Evolutionary conservation across 306 rosid species (phyloP).

Genomic region (Aeschynomene evenia): DNA sequence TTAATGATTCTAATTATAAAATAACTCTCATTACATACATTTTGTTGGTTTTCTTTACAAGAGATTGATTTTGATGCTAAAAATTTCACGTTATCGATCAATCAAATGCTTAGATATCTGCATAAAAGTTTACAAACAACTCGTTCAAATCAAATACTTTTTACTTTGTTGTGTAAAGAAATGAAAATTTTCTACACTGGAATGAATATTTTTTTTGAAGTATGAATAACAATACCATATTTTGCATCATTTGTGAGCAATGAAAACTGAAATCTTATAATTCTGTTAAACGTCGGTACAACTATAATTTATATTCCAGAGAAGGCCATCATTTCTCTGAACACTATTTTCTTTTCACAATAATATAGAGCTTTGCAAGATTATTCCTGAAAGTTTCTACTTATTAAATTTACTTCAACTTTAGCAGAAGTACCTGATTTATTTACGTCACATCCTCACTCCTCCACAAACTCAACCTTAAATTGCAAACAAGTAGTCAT

Average conservation of each 20-base stretch:
- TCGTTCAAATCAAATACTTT: too few species aligned
- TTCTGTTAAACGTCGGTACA: neutral
- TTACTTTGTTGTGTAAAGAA: too few species aligned
- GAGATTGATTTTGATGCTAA: too few species aligned
- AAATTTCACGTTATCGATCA: too few species aligned
- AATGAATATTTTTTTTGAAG: too few species aligned
- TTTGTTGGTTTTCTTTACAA: too few species aligned
- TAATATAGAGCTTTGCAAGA: neutral
- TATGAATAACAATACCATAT: too few species aligned
- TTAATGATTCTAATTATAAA: neutral
- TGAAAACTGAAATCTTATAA: neutral
- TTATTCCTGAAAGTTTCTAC: neutral
- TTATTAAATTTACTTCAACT: neutral
- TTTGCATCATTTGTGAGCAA: too few species aligned
- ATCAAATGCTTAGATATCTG: too few species aligned
- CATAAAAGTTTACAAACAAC: too few species aligned
- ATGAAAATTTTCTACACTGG: too few species aligned
- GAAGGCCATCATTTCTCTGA: neutral
- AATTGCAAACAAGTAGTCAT: neutral
- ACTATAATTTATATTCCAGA: neutral
- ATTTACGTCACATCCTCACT: neutral
- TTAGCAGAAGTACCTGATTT: neutral
- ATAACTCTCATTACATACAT: neutral
- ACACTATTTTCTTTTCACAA: neutral
- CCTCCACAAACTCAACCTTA: neutral